Evolutionary conservation across 805 yeast species (phyloP), one percentile per base, ranked within the genome.

Genomic region (Lipomyces starkeyi): DNA sequence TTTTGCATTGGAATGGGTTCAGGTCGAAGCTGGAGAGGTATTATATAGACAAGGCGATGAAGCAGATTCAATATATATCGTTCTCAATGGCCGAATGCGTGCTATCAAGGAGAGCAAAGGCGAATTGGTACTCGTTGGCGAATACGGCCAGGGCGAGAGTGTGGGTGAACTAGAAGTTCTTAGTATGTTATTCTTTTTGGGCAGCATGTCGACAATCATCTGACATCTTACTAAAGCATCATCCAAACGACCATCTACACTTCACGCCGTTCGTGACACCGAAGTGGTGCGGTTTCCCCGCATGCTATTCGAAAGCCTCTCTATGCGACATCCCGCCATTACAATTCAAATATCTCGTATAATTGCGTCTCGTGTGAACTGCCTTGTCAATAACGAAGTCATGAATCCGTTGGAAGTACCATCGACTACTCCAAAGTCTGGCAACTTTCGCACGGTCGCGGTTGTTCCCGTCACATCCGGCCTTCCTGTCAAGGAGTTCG

Each of bases 1-100:
- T 75, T 91, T 91, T 78, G 97, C 98, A 0, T 80, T 95, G 62
- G 99, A 95, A 77, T 94, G 98, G 98, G 87, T 93, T 54, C 97
- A 92, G 67, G 82, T 91, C 13, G 87, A 87, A n/a, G 94, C 98
- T 1, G 97, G 98, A 0, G 88, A 89, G 61, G 83, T 88, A 0
- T 78, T 95, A 25, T 92, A 90, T 74, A 84, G 87, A 1, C 95
- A 94, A 76, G 96, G 92, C 1, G 95, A 91, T 62, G 84, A 85
- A 22, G 97, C 98, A 0, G 93, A 92, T 76, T 97, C 97, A 25
- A 91, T 94, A 52, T 94, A 92, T 75, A 87, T 93, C 56, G 95
- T 94, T 0, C 78, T 94, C 34, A 93, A 92, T 78, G 98, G 98
- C 4, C 84, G 98, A 63, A 83, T 93, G 71, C 82, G 98, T 59